phyloP scores from a whole-genome alignment of 352 stramenopile species.

The Pythium apleroticum region DNA sequence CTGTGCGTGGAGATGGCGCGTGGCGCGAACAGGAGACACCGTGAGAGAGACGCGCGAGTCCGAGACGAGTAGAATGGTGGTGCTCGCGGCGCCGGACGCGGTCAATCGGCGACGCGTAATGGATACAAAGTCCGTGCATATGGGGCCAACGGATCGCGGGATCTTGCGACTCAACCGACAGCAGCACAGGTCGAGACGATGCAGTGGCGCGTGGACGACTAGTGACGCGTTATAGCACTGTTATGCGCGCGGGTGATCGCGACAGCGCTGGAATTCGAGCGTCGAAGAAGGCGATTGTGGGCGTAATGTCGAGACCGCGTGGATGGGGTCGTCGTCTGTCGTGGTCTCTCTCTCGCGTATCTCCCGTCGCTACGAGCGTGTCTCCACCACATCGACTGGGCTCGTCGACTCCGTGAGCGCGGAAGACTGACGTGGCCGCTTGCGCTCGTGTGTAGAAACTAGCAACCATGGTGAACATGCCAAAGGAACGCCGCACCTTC shows the following conservation, averaged over 20 bases:
- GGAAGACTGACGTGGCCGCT: background rate
- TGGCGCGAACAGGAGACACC: conserved; percentile 1
- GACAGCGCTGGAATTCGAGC: background rate
- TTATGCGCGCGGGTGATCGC: no score
- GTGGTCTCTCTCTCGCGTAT: background rate
- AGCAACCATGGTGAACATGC: conserved; percentile 99
- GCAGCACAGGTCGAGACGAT: conserved; percentile 1
- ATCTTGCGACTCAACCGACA: background rate
- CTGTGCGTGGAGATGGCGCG: conserved; percentile 6
- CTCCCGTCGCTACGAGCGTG: background rate
- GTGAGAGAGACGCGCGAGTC: background rate
- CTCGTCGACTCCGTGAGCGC: background rate
- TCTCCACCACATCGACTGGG: background rate
- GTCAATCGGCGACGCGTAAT: background rate
- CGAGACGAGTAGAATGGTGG: background rate
- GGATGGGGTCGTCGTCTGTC: no score
- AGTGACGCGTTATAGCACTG: background rate
- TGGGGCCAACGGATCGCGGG: background rate
- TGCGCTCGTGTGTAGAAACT: conserved; percentile 42
- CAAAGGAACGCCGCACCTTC: conserved; percentile 99
- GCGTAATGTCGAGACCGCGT: background rate
- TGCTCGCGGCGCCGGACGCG: background rate
- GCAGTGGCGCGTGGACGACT: background rate
- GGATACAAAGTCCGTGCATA: background rate
- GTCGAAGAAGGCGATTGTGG: background rate